Evolutionary conservation across 2,329 filamentous ascomycete species (phyloP), one percentile per base, ranked within the genome.

Genomic region (Pseudonectria buxi): DNA sequence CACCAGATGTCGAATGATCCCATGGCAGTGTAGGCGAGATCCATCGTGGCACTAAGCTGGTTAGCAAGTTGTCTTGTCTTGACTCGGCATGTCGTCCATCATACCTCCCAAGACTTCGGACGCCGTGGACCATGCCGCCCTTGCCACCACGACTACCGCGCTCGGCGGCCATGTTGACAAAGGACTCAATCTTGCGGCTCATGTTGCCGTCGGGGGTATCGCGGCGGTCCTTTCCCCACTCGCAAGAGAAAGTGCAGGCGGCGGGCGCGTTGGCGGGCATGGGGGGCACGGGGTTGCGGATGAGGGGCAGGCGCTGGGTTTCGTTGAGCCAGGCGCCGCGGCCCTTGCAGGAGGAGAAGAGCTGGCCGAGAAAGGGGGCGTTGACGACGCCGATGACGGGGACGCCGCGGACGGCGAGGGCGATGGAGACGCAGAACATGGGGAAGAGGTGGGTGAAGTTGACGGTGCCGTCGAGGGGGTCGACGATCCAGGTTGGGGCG

Each of bases 401-500:
- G 18, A 65, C 58, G 6, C 72, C 68, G 13, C 71, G 59, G 36
- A 84, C 53, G 15, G 81, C 66, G 51, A 88, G 79, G 32, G 71
- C 83, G 50, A 88, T 86, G 25, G 80, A 85, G 28, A 88, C 79
- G 58, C 84, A 88, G 62, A 85, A 87, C 78, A 86, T 86, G 39
- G 82, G 82, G 53, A 86, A 86, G 6, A 86, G 70, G 57, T 88
- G 84, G 22, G 83, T 85, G 62, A 83, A 88, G 65, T 88, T 88
- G 40, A 88, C 82, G 3, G 84, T 88, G 65, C 81, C 83, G 52
- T 88, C 83, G 18, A 88, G 69, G 9, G 84, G 83, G 58, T 89
- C 84, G 27, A 88, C 72, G 50, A 80, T 77, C 84, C 83, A 88
- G 24, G 83, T 86, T 28, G 83, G 83, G 1, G 62, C 49, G 26